Evolutionary conservation across 2,329 filamentous ascomycete species (phyloP).

Genomic region (Onygenales sp.): DNA sequence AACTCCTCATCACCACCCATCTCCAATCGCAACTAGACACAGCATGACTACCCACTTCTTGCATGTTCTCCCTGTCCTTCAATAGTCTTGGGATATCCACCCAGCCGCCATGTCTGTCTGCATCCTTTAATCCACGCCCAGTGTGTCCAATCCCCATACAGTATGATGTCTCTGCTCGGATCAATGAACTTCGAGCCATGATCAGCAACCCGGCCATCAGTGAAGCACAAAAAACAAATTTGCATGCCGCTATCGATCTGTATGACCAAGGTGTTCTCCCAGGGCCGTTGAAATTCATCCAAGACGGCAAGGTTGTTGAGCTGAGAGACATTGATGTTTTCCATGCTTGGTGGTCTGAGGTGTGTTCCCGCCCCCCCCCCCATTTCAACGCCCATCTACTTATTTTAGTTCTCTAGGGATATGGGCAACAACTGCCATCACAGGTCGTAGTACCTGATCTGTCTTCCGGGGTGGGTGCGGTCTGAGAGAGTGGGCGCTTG

Average conservation of each 20-base stretch:
- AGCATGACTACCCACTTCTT: no score
- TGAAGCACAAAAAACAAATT: constrained; percentile 1
- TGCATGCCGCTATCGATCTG: constrained; percentile 2
- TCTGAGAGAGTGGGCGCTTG: no score
- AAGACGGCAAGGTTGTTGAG: constrained; percentile 3
- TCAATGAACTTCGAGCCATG: not conserved
- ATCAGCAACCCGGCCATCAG: not conserved
- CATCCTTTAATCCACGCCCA: not conserved
- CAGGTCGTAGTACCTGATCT: no score
- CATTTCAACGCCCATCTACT: no score
- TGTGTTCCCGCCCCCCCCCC: not conserved
- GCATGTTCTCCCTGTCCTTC: no score
- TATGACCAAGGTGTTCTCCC: not conserved
- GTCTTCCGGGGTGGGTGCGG: no score
- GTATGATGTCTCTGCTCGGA: not conserved
- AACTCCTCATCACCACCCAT: no score
- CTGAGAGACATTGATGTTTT: not conserved
- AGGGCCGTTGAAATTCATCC: not conserved
- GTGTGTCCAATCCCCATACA: not conserved
- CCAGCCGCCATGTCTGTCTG: no score
- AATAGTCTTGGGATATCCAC: no score
- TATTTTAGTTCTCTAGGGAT: no score
- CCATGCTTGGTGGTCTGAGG: constrained; percentile 6
- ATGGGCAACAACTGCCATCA: no score
- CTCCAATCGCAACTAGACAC: no score